A percentile compares a stretch with the other conserved stretches of the same genome.
These are phyloP conservation scores for Geotrichum candidum DNA, from an alignment of 1,139 yeast genomes.

Conservation along the genomic window DNA sequence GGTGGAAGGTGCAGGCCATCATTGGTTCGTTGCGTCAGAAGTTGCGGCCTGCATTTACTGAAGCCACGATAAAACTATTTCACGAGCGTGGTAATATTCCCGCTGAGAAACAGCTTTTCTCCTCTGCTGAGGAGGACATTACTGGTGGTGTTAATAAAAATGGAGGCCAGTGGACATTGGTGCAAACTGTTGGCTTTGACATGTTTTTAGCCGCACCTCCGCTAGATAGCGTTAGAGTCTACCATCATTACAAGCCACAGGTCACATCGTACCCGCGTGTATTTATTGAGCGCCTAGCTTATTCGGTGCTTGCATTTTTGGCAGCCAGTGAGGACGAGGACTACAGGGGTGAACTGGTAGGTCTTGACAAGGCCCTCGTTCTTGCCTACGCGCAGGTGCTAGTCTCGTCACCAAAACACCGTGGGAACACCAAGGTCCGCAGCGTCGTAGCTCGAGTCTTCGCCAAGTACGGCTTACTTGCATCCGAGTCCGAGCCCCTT, in stretches of 20 bases:
- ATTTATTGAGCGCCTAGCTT: conserved; percentile 4
- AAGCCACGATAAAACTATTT: neutral
- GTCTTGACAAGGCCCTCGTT: conserved; percentile 8
- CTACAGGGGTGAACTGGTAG: neutral
- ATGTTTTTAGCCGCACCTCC: neutral
- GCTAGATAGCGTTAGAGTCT: conserved; percentile 6
- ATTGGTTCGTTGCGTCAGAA: conserved; percentile 1
- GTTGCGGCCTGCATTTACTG: neutral
- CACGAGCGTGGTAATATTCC: neutral
- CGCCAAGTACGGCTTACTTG: conserved; percentile 2
- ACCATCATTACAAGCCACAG: conserved; percentile 2
- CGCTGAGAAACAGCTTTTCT: neutral
- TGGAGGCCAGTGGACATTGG: neutral
- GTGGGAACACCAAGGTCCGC: neutral
- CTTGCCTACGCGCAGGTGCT: conserved; percentile 11
- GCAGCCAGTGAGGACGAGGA: neutral
- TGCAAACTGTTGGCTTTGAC: neutral
- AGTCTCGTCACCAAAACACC: conserved; percentile 2
- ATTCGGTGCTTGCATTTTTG: conserved; percentile 7
- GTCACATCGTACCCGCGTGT: conserved; percentile 6
- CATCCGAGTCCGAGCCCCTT: neutral
- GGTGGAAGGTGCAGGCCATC: conserved; percentile 16
- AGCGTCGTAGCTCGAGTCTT: neutral
- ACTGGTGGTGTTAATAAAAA: neutral
- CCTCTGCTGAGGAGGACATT: neutral